phyloP scores from a whole-genome alignment of 495 filamentous ascomycete species.

The Penicillium parvum region DNA sequence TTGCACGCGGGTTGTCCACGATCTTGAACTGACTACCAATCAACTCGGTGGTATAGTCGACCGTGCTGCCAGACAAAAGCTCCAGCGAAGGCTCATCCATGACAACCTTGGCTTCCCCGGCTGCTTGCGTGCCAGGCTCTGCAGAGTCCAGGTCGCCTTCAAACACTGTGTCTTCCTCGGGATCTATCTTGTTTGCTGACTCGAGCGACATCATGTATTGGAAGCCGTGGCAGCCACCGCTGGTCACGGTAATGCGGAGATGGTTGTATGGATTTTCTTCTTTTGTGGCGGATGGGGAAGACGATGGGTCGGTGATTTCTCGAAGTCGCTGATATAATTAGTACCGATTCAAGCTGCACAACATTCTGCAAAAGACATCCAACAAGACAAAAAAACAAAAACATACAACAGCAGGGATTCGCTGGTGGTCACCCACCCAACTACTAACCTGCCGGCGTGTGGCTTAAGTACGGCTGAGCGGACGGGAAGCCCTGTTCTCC shows the following conservation, averaged over 20 bases:
- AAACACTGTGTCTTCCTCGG: slow-evolving; percentile 72
- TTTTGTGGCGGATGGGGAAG: slow-evolving; percentile 44
- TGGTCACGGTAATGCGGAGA: slow-evolving; percentile 84
- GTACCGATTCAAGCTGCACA: slow-evolving; percentile 8
- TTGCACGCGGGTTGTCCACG: slow-evolving; percentile 83
- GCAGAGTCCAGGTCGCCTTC: slow-evolving; percentile 30
- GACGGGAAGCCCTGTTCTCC: slow-evolving; percentile 49
- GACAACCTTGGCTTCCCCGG: slow-evolving; percentile 71
- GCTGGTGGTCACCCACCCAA: slow-evolving; percentile 50
- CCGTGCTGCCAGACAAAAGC: slow-evolving; percentile 83
- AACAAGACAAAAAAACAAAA: slow-evolving; percentile 24
- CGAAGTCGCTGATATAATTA: slow-evolving; percentile 57
- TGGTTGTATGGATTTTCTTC: slow-evolving; percentile 78
- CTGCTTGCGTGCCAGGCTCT: slow-evolving; percentile 27
- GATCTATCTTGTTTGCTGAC: slow-evolving; percentile 50
- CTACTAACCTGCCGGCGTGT: slow-evolving; percentile 49
- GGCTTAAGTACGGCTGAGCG: slow-evolving; percentile 49
- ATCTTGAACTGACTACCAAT: slow-evolving; percentile 99
- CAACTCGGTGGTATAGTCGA: slow-evolving; percentile 94
- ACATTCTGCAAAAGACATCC: slow-evolving; percentile 30
- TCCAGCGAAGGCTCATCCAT: slow-evolving; percentile 87
- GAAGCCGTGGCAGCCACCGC: slow-evolving; percentile 95
- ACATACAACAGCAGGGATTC: slow-evolving; percentile 50
- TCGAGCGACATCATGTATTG: slow-evolving; percentile 92
- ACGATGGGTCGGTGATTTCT: slow-evolving; percentile 46